A percentile compares a stretch with the other conserved stretches of the same genome.
These are phyloP conservation scores for Aegilops umbellulata DNA, from an alignment of 176 grass and related monocot species.

Conservation along the genomic window DNA sequence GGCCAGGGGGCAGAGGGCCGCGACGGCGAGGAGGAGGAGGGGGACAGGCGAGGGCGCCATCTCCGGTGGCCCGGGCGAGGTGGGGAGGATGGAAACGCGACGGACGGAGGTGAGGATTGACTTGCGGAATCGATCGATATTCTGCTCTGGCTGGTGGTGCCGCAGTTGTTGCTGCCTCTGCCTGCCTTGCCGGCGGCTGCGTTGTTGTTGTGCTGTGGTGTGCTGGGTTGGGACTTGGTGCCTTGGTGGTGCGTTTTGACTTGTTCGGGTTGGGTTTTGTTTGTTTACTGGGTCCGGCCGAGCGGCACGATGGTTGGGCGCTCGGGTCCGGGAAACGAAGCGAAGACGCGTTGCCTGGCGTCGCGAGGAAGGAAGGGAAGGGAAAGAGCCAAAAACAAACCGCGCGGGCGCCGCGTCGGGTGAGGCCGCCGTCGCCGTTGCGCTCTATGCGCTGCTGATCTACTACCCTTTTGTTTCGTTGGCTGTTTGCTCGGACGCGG, in stretches of 20 bases:
- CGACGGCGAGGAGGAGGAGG: not conserved
- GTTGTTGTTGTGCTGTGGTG: not conserved
- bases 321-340: not conserved
- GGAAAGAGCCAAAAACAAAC: too few species aligned
- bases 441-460: too few species aligned
- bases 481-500: not conserved
- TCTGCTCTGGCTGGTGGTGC: not conserved
- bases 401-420: not conserved
- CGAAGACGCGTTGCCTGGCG: not conserved
- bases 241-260: slow-evolving; percentile 23
- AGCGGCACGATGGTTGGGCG: not conserved
- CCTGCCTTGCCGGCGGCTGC: slow-evolving; percentile 1
- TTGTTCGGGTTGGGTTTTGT: not conserved
- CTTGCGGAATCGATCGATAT: slow-evolving; percentile 1
- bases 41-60: slow-evolving; percentile 33
- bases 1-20: not conserved
- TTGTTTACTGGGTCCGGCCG: slow-evolving; percentile 19
- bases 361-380: too few species aligned
- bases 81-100: slow-evolving; percentile 2
- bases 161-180: too few species aligned
- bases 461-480: too few species aligned
- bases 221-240: not conserved
- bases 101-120: slow-evolving; percentile 21
- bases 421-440: not conserved
- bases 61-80: not conserved